A percentile compares a stretch with the other conserved stretches of the same genome.
Conservation (phyloP, 345 rosid genomes). For the Bruguiera gymnorhiza region DNA sequence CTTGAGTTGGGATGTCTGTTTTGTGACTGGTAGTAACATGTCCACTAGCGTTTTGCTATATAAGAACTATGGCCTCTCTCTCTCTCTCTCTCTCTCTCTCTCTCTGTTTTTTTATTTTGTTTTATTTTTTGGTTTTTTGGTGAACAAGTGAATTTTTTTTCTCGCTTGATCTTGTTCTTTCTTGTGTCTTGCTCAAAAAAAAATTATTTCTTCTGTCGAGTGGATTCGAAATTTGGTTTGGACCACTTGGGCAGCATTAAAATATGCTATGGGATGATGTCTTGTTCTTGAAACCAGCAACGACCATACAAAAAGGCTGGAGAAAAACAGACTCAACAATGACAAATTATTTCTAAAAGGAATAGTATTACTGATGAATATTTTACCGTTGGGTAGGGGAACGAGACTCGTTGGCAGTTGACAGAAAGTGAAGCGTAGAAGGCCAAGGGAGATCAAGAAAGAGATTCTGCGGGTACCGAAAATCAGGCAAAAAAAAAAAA, state of each 20-base stretch:
- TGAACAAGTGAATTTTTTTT: too few species aligned
- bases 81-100: not conserved
- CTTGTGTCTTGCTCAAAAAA: too few species aligned
- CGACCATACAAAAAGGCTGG: constrained; percentile 5
- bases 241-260: constrained; percentile 7
- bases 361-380: not conserved
- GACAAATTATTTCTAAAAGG: too few species aligned
- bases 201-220: too few species aligned
- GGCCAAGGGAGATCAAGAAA: not conserved
- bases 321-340: not conserved
- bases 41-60: not conserved
- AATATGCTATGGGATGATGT: not conserved
- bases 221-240: not conserved
- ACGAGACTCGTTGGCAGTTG: not conserved
- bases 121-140: not conserved
- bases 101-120: too few species aligned
- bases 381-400: constrained; percentile 13
- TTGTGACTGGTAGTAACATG: not conserved
- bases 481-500: too few species aligned
- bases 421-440: not conserved
- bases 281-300: constrained; percentile 5
- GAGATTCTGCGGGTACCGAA: not conserved
- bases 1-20: not conserved
- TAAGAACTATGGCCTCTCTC: not conserved
- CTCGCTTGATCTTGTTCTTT: too few species aligned